These are phyloP conservation scores for Claviceps cyperi DNA, from an alignment of 2,329 filamentous ascomycete species.

Conservation along the genomic window DNA sequence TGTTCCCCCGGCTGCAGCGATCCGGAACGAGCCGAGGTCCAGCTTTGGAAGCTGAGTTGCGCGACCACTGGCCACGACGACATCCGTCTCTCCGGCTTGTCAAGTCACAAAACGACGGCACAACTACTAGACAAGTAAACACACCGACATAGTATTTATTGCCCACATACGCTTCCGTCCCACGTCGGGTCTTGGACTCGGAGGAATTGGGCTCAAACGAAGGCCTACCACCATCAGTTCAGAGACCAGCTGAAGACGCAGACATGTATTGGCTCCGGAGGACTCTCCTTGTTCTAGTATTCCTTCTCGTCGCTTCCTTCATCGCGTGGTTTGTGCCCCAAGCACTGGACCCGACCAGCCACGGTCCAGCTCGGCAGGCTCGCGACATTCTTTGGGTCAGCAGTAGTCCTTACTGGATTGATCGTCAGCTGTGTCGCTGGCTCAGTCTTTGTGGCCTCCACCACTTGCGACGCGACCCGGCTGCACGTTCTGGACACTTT, in stretches of 20 bases:
- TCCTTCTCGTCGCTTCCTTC: conserved; percentile 32
- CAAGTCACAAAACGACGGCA: too few relatives aligned
- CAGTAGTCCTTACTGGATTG: conserved; percentile 57
- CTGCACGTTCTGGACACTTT: conserved; percentile 15
- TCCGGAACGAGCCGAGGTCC: background rate
- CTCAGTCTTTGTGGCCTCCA: conserved; percentile 65
- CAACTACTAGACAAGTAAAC: background rate
- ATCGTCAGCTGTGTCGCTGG: conserved; percentile 66
- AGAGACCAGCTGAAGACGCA: background rate
- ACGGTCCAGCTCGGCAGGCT: conserved; percentile 42
- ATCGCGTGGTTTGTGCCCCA: conserved; percentile 36
- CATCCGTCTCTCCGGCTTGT: too few relatives aligned
- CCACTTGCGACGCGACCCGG: conserved; percentile 51
- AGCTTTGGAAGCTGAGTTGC: background rate
- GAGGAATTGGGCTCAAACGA: background rate
- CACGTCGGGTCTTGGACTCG: background rate
- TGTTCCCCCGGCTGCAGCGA: background rate
- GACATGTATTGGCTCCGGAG: conserved; percentile 34
- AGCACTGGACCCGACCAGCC: conserved; percentile 48
- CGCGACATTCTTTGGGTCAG: conserved; percentile 56
- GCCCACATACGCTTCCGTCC: background rate
- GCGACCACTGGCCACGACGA: background rate
- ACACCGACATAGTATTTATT: background rate
- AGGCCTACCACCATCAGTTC: background rate
- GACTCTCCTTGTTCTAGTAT: conserved; percentile 22